Evolutionary conservation across 371 early-diverging fungal species (phyloP), one percentile per base, ranked within the genome.

Genomic region (Rhizomucor pusillus): DNA sequence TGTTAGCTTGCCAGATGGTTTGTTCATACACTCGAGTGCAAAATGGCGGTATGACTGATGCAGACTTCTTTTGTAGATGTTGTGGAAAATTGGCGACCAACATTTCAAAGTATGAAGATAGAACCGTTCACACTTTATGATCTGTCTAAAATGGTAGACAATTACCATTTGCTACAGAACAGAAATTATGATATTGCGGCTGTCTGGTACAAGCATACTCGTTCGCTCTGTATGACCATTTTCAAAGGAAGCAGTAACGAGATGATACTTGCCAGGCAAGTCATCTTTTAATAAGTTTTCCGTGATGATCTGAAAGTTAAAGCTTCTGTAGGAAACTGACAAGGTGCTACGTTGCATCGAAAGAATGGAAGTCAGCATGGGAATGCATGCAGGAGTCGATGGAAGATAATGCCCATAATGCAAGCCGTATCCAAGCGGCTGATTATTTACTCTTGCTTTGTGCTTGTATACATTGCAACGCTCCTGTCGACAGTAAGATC

Each of bases 231-330:
- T 19, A 47, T 47, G 37, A 29, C 47, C n/a, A n/a, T 14, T 11
- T 46, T 24, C 18, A 54, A 47, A 25, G 47, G 24, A 13, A 46
- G 20, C 35, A 18, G 39, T 18, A 54, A 54, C 22, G 25, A 23
- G 20, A 25, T 54, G 3, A 47, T 35, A 1, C 54, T 46, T 20
- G 54, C 46, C n/a, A 45, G 53, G 53, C 24, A 52, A 33, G 43
- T 5, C 11, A 3, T 41, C 41, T 41, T 16, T 3, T 12, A 5
- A 29, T 29, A 29, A n/a, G 20, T 36, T 23, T 7, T 52, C 12
- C n/a, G 6, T 29, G 11, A 35, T 37, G 6, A 11, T 19, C 20
- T 51, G 10, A 6, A 39, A 40, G 14, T 24, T 19, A 7, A 5
- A 51, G 14, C 1, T 51, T 37, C 14, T 24, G 36, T 29, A 52